A percentile compares a stretch with the other conserved stretches of the same genome.
phyloP scores from a whole-genome alignment of 2,329 filamentous ascomycete species.

The Clarireedia hainanense region DNA sequence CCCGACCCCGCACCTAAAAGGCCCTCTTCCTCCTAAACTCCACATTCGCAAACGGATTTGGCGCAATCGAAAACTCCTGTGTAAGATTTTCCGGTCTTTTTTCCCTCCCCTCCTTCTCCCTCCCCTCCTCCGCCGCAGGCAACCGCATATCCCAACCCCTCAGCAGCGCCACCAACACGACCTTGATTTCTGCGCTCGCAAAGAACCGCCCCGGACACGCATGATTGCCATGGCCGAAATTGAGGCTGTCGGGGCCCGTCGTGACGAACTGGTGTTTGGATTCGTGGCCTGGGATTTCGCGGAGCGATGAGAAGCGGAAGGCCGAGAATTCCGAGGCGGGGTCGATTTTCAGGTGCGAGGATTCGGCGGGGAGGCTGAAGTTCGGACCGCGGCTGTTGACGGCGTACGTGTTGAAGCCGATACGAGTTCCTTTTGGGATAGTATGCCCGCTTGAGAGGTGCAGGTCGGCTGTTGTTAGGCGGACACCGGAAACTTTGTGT shows the following conservation, averaged over 20 bases:
- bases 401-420: background rate
- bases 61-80: background rate
- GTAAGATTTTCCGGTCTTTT: background rate
- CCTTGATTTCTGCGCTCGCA: background rate
- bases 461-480: background rate
- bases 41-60: background rate
- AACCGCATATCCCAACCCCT: background rate
- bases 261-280: background rate
- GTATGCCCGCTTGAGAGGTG: background rate
- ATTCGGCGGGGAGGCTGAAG: background rate
- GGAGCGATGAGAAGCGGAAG: background rate
- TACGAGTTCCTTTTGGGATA: background rate
- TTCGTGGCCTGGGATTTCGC: background rate
- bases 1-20: background rate
- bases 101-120: background rate
- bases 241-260: background rate
- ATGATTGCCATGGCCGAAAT: constrained; percentile 1
- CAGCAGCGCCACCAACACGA: background rate
- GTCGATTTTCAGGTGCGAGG: background rate
- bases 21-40: background rate
- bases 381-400: background rate
- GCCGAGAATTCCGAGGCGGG: background rate
- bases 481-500: background rate
- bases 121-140: background rate
- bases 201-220: constrained; percentile 3